Evolutionary conservation across 306 rosid species (phyloP).

Genomic region (Medicago ruthenica): DNA sequence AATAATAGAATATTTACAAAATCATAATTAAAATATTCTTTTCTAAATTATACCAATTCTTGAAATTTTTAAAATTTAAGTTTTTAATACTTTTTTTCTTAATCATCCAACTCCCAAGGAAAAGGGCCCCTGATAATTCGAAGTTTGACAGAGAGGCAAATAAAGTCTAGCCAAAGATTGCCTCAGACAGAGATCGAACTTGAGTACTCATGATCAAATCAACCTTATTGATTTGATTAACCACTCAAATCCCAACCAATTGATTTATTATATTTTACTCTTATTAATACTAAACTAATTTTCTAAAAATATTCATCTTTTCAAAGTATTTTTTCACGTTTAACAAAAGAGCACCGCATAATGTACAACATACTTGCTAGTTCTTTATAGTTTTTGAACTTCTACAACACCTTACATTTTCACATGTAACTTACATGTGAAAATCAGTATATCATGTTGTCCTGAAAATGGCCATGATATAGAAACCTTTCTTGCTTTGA

Average conservation of each 20-base stretch:
- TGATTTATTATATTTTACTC: no score
- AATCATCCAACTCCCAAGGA: no score
- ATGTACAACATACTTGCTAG: slow-evolving; percentile 9
- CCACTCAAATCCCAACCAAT: neutral
- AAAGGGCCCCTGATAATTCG: no score
- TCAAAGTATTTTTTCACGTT: neutral
- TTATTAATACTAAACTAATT: no score
- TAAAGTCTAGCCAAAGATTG: neutral
- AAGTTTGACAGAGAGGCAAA: neutral
- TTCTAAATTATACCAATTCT: neutral
- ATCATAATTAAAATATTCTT: neutral
- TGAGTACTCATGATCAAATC: neutral
- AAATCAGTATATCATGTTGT: slow-evolving; percentile 8
- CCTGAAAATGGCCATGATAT: slow-evolving; percentile 11
- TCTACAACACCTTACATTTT: slow-evolving; percentile 7
- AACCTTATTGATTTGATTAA: neutral
- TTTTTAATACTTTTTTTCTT: neutral
- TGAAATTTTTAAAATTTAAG: neutral
- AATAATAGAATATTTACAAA: neutral
- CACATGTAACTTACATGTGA: neutral
- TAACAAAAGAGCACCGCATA: neutral
- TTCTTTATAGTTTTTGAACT: slow-evolving; percentile 4
- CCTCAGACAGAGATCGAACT: neutral
- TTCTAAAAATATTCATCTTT: neutral
- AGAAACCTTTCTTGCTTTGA: slow-evolving; percentile 21